phyloP scores from a whole-genome alignment of 495 filamentous ascomycete genomes.

The Schizothecium vesticola region DNA sequence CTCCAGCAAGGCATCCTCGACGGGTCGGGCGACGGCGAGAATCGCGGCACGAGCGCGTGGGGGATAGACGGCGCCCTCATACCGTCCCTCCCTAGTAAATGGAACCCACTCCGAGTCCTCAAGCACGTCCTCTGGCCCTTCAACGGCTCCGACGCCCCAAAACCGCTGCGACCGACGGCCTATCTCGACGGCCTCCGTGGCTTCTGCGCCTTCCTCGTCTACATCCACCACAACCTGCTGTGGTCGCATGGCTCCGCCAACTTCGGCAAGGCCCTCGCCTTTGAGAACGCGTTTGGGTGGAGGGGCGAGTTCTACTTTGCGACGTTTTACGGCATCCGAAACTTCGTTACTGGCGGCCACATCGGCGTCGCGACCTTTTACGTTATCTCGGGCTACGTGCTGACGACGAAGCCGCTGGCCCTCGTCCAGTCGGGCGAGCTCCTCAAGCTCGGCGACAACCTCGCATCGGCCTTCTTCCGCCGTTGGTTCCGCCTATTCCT shows the following conservation, averaged over 20 bases:
- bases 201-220: constrained; percentile 42
- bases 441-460: constrained; percentile 26
- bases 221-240: constrained; percentile 43
- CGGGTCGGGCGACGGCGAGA: constrained; percentile 5
- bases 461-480: constrained; percentile 32
- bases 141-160: constrained; percentile 5
- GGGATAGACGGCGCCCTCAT: not conserved
- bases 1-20: constrained; percentile 18
- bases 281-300: constrained; percentile 35
- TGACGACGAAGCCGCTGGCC: constrained; percentile 45
- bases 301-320: constrained; percentile 34
- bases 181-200: constrained; percentile 47
- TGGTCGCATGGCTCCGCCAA: constrained; percentile 29
- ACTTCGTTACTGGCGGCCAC: constrained; percentile 44
- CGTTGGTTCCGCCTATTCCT: constrained; percentile 32
- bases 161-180: constrained; percentile 30
- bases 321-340: constrained; percentile 32
- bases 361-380: constrained; percentile 48
- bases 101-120: constrained; percentile 18
- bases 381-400: constrained; percentile 48
- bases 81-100: constrained; percentile 15
- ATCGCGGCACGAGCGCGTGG: not conserved
- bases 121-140: constrained; percentile 21
- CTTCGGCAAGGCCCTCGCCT: constrained; percentile 18
- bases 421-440: constrained; percentile 36